Evolutionary conservation across 2,329 filamentous ascomycete species (phyloP), one percentile per base, ranked within the genome.

Genomic region (Calonectria crousiana): DNA sequence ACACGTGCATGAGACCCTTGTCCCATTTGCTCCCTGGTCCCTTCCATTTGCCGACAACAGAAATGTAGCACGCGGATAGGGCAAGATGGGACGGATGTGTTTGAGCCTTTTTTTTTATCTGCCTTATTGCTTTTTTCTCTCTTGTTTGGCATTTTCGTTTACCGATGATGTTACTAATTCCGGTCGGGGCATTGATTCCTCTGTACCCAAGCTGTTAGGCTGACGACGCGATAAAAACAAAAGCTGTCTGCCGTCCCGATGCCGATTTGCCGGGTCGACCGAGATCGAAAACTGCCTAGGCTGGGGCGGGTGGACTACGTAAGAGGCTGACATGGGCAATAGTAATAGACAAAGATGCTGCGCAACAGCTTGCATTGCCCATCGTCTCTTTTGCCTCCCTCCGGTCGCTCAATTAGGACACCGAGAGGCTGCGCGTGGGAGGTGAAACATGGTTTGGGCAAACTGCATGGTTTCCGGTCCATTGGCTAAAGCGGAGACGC

Each of bases 371-470:
- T 56, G 34, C 32, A 41, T 44, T 58, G 60, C 69, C 41, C 14
- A 58, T 66, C 62, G 65, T 67, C 56, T 53, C 60, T 10, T 38
- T 71, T 71, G 38, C 41, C 53, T 67, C 36, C 49, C 34, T 53
- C 58, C 72, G 69, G 69, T 74, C 68, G 58, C 69, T 74, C 53
- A 34, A 74, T 74, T 69, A 16, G 72, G 72, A 74, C 65, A 74
- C 72, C 72, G 72, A 74, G 64, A 65, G 49, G 56, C 69, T 67
- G 71, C 60, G 71, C 44, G 71, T 69, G 71, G 23, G 58, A 38
- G 20, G 58, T 67, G 58, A 64, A 67, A 72, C 62, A 52, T 26
- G 53, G 26, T 67, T 67, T 49, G 26, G 26, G 60, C 20, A 62
- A 41, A 62, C 66, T 34, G 28, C 67, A 60, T 51, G 30, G 60